phyloP scores from a whole-genome alignment of 2,329 filamentous ascomycete genomes.

The Pyrenophora seminiperda region DNA sequence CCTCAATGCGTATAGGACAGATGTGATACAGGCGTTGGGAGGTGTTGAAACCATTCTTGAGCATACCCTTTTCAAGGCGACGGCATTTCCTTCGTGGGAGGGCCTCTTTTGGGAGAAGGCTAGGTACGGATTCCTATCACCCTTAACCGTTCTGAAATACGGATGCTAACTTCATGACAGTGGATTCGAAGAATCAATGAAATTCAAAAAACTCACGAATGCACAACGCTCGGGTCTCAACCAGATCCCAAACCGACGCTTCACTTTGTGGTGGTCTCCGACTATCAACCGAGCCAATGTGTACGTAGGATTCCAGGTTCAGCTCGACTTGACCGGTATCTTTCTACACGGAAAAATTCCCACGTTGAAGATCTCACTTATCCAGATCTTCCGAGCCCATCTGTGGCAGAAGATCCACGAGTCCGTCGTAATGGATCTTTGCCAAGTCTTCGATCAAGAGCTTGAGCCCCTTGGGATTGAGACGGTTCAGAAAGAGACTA shows the following conservation, averaged over 20 bases:
- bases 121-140: no score
- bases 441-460: constrained; percentile 97
- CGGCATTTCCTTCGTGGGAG: constrained; percentile 96
- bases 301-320: constrained; percentile 98
- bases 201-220: constrained; percentile 99
- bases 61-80: constrained; percentile 95
- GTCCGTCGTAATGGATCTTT: constrained; percentile 97
- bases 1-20: constrained; percentile 90
- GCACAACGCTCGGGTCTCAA: constrained; percentile 96
- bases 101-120: constrained; percentile 88
- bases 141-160: no score
- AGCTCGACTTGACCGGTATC: constrained; percentile 95
- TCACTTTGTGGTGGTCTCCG: constrained; percentile 94
- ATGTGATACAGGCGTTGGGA: constrained; percentile 93
- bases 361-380: constrained; percentile 94
- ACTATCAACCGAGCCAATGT: constrained; percentile 96
- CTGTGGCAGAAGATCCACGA: constrained; percentile 99
- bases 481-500: constrained; percentile 98
- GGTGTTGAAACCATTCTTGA: constrained; percentile 98
- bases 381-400: constrained; percentile 99
- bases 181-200: constrained; percentile 67
- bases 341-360: constrained; percentile 99
- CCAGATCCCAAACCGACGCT: constrained; percentile 97
- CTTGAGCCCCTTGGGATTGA: constrained; percentile 94
- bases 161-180: constrained; percentile 32